phyloP scores from a whole-genome alignment of 441 rosid genomes.

The Syzygium syzygioides region DNA sequence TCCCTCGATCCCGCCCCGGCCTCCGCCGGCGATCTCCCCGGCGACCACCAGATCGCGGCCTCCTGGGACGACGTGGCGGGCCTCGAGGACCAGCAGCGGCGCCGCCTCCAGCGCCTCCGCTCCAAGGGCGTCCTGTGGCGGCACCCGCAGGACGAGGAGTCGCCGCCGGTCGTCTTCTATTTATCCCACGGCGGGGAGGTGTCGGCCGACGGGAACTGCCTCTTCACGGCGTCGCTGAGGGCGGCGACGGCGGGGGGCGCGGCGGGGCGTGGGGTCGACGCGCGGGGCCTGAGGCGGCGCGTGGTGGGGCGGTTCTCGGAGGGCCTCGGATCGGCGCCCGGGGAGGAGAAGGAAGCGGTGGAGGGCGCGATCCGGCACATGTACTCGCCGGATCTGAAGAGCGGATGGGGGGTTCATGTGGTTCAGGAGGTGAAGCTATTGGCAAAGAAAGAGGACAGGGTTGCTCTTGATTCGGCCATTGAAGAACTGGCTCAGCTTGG shows the following conservation, averaged over 20 bases:
- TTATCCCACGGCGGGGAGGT: slow-evolving; percentile 92
- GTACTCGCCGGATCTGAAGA: slow-evolving; percentile 95
- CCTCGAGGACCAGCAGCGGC: slow-evolving; percentile 81
- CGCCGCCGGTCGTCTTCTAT: slow-evolving; percentile 59
- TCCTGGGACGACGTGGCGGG: slow-evolving; percentile 82
- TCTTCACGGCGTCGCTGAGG: slow-evolving; percentile 76
- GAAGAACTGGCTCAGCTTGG: slow-evolving; percentile 79
- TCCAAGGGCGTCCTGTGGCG: slow-evolving; percentile 84
- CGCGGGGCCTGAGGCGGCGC: slow-evolving; percentile 66
- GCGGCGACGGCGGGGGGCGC: slow-evolving; percentile 39
- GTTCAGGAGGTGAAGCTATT: slow-evolving; percentile 86
- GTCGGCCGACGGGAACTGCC: slow-evolving; percentile 90
- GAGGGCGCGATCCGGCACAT: slow-evolving; percentile 59
- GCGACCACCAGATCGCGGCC: slow-evolving; percentile 9
- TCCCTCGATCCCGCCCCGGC: slow-evolving; percentile 20
- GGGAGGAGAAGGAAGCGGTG: slow-evolving; percentile 38
- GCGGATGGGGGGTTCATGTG: slow-evolving; percentile 93
- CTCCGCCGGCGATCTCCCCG: slow-evolving; percentile 42
- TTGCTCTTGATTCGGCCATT: slow-evolving; percentile 56
- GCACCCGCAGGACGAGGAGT: slow-evolving; percentile 38
- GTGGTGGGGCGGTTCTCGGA: slow-evolving; percentile 63
- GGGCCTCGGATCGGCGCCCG: slow-evolving; percentile 53
- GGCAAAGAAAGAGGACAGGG: slow-evolving; percentile 71
- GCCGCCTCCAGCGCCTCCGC: slow-evolving; percentile 63
- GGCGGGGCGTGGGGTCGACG: slow-evolving; percentile 72